Percentiles rank a stretch among this genome's conserved stretches.
Conservation (phyloP, 2,329 filamentous ascomycete species). For the Aaosphaeria arxii region DNA sequence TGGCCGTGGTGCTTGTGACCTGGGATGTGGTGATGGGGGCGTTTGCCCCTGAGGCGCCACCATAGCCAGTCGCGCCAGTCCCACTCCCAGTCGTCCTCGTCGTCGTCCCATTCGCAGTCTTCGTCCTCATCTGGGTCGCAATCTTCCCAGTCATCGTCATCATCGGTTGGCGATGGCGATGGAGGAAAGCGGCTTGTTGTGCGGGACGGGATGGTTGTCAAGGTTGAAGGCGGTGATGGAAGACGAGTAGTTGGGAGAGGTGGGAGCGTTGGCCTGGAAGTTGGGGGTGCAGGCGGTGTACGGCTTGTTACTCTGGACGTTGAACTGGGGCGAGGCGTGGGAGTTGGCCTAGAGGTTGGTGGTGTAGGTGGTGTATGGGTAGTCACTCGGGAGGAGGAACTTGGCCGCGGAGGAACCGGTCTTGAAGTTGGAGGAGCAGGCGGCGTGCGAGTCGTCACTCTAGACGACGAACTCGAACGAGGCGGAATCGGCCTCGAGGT, state of each 20-base stretch:
- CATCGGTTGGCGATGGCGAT: conserved; percentile 3
- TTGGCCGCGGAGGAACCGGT: background rate
- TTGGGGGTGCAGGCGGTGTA: background rate
- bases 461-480: too few species aligned
- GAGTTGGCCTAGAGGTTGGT: background rate
- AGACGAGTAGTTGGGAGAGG: background rate
- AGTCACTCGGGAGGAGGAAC: too few species aligned
- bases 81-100: conserved; percentile 1
- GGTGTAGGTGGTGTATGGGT: background rate
- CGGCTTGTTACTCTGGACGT: background rate
- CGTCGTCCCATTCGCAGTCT: conserved; percentile 3
- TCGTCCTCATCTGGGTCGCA: conserved; percentile 2
- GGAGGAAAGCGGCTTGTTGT: background rate
- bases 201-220: background rate
- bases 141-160: conserved; percentile 1
- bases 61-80: conserved; percentile 1
- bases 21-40: background rate
- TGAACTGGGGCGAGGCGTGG: background rate
- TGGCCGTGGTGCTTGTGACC: background rate
- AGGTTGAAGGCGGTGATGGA: background rate
- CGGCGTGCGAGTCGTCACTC: background rate
- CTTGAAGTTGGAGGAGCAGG: background rate
- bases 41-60: background rate
- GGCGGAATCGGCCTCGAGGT: background rate
- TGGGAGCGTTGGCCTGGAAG: background rate